These are phyloP conservation scores for Globisporangium takayamanum DNA, from an alignment of 352 stramenopile genomes.

Conservation along the genomic window DNA sequence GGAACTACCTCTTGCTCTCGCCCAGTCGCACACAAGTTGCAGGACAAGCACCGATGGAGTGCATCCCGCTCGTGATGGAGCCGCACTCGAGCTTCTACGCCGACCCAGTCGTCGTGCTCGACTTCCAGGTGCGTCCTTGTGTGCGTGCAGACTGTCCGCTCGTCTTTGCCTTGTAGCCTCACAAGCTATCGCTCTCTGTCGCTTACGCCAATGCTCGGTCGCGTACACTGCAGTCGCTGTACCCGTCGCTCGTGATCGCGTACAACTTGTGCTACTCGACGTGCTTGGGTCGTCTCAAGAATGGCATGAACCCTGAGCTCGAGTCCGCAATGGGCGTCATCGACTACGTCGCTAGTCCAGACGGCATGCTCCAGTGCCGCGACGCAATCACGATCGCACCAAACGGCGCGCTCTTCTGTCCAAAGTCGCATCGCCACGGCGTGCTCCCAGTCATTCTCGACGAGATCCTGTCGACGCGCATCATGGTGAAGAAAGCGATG, in stretches of 20 bases:
- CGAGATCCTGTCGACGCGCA: conserved; percentile 93
- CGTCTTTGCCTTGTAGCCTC: neutral
- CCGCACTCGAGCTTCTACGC: conserved; percentile 94
- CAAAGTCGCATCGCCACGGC: conserved; percentile 89
- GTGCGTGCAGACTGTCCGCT: neutral
- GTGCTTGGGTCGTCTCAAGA: conserved; percentile 88
- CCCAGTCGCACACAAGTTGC: conserved; percentile 81
- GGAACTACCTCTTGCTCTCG: conserved; percentile 83
- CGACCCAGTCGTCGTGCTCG: conserved; percentile 97
- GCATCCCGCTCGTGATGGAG: conserved; percentile 93
- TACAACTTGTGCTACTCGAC: conserved; percentile 99
- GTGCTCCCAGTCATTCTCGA: conserved; percentile 96
- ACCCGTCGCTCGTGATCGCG: conserved; percentile 98
- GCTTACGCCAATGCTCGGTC: neutral
- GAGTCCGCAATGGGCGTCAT: conserved; percentile 62
- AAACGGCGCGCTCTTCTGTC: conserved; percentile 95
- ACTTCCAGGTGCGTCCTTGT: conserved; percentile 87
- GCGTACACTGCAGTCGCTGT: conserved; percentile 84
- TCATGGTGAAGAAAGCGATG: conserved; percentile 98
- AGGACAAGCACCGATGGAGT: conserved; percentile 87
- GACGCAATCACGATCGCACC: conserved; percentile 71
- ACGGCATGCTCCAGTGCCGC: conserved; percentile 40
- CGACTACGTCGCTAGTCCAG: conserved; percentile 34
- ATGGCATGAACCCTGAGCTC: conserved; percentile 62
- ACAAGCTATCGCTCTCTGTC: neutral